Evolutionary conservation across 1,284 basidiomycete genomes (phyloP).

Genomic region (Puccinia brachypodii): DNA sequence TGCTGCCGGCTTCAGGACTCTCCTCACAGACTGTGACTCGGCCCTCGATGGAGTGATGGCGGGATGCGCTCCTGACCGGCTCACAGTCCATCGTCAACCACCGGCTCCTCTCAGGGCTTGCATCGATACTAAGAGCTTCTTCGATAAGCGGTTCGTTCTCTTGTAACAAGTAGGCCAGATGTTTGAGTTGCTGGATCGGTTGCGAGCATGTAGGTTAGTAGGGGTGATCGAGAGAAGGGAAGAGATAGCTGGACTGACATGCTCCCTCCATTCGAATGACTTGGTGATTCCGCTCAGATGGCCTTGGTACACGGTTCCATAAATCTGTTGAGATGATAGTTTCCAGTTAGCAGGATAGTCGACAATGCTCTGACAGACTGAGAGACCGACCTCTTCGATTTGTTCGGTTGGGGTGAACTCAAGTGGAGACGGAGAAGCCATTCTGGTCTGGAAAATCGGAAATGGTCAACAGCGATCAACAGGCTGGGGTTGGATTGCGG

Average conservation of each 20-base stretch:
- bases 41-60: no score
- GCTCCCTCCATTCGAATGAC: slow-evolving; percentile 41
- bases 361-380: no score
- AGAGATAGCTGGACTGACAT: slow-evolving; percentile 24
- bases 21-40: no score
- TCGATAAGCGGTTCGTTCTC: slow-evolving; percentile 56
- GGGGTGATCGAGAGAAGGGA: neutral
- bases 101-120: no score
- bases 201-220: neutral
- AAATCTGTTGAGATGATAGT: neutral
- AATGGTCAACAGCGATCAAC: neutral
- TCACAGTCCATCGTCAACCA: no score
- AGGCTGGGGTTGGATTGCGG: no score
- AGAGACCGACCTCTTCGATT: slow-evolving; percentile 29
- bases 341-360: neutral
- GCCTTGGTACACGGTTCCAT: slow-evolving; percentile 7
- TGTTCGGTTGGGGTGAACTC: slow-evolving; percentile 32
- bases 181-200: slow-evolving; percentile 55
- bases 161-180: slow-evolving; percentile 55
- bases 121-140: slow-evolving; percentile 56
- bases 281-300: slow-evolving; percentile 28
- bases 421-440: slow-evolving; percentile 2
- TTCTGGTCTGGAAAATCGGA: no score
- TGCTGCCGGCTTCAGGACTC: no score
- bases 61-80: no score